Evolutionary conservation across 164 flowering plant species (phyloP), one percentile per base, ranked within the genome.

Genomic region (Magnolia sinica): DNA sequence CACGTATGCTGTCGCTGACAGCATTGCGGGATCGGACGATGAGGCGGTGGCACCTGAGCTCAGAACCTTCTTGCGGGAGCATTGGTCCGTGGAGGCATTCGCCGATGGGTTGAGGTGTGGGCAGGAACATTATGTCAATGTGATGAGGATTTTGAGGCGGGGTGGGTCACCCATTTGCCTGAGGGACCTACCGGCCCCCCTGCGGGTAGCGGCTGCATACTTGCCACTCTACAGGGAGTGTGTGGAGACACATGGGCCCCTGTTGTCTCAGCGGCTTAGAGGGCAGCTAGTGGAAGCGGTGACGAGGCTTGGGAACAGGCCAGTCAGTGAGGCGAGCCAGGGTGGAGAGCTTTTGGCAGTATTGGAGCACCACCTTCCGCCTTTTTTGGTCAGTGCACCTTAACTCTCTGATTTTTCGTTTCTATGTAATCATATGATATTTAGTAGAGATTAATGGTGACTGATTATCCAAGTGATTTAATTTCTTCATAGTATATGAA

Each of bases 81-180:
- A 92, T 65, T 95, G 98, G 98, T 92, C 98, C 1, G 95, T 92
- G 77, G 93, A 83, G 8, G 98, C 98, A 69, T 91, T 84, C 75
- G 29, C 77, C 59, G 84, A 88, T 59, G 98, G 98, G 18, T 58
- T 85, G 77, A 87, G 79, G 74, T 76, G 82, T 78, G 94, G 93
- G 7, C 81, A 86, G 76, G 89, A 84, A 37, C 94, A 95, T 79
- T 92, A 86, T 78, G 74, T 82, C 72, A 95, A 93, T 76, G 50
- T 95, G 29, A 79, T 87, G 71, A 84, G 87, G 83, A 84, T 95
- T 71, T 69, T 89, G 74, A 85, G 77, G 78, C 78, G 88, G 85
- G 97, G 98, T 6, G 85, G 72, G 37, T 91, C 94, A 65, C 90
- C 92, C 18, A 74, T 92, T 8, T 85, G 88, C 72, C 83, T 95